Percentiles rank a stretch among this genome's conserved stretches.
These are phyloP conservation scores for Clitopilus hobsonii DNA, from an alignment of 768 basidiomycete genomes.

Conservation along the genomic window DNA sequence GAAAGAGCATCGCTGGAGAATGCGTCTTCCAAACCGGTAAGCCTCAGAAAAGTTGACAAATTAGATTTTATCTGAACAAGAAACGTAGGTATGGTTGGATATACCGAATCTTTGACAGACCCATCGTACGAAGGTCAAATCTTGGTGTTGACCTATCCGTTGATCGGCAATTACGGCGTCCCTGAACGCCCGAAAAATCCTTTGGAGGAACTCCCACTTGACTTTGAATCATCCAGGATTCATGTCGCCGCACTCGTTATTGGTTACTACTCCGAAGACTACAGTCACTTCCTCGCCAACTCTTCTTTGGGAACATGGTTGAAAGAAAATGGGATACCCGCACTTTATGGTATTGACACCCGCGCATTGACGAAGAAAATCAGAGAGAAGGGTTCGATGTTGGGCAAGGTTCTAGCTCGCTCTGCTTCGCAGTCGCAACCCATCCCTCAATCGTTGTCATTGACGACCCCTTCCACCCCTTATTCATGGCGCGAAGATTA, in stretches of 20 bases:
- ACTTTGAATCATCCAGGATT: constrained; percentile 94
- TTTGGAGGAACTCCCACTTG: constrained; percentile 54
- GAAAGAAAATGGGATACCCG: constrained; percentile 91
- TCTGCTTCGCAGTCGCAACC: constrained; percentile 37
- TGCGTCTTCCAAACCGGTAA: constrained; percentile 99
- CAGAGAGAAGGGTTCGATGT: constrained; percentile 90
- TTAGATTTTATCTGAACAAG: not conserved
- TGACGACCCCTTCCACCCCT: constrained; percentile 46
- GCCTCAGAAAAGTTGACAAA: constrained; percentile 16
- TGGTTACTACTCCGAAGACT: constrained; percentile 90
- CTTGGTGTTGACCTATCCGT: constrained; percentile 93
- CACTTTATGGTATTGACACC: constrained; percentile 94
- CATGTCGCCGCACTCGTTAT: constrained; percentile 91
- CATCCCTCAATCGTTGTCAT: constrained; percentile 24
- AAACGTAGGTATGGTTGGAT: constrained; percentile 91
- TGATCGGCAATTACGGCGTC: constrained; percentile 97
- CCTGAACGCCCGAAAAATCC: constrained; percentile 54
- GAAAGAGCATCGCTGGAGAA: constrained; percentile 91
- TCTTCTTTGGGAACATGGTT: constrained; percentile 91
- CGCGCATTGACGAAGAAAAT: constrained; percentile 95
- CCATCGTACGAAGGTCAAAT: constrained; percentile 99
- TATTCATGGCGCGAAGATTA: constrained; percentile 81
- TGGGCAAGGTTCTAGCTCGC: constrained; percentile 77
- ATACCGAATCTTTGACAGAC: constrained; percentile 96
- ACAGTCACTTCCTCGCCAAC: constrained; percentile 89